A percentile compares a stretch with the other conserved stretches of the same genome.
These are phyloP conservation scores for Monilinia fructigena DNA, from an alignment of 2,329 filamentous ascomycete species.

Conservation along the genomic window DNA sequence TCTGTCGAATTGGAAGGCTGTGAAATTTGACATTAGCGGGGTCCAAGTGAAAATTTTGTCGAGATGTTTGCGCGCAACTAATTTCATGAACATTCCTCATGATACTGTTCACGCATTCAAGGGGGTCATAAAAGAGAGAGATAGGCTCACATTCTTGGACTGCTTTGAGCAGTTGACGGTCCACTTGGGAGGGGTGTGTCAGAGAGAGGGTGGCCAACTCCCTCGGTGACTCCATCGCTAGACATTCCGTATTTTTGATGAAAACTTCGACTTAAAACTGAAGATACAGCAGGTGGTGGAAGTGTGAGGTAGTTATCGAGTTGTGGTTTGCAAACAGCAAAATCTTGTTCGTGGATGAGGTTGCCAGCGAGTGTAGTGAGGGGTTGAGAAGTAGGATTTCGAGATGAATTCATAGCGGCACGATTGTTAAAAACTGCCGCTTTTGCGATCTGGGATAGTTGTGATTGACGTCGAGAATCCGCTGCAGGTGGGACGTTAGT, in stretches of 20 bases:
- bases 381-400: slow-evolving; percentile 15
- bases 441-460: slow-evolving; percentile 21
- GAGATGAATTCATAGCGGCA: slow-evolving; percentile 11
- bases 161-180: slow-evolving; percentile 37
- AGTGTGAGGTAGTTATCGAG: slow-evolving; percentile 12
- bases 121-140: not conserved
- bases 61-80: slow-evolving; percentile 12
- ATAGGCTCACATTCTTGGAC: slow-evolving; percentile 39
- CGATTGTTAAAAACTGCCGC: slow-evolving; percentile 20
- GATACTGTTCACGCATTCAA: not conserved
- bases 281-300: slow-evolving; percentile 13
- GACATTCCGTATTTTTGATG: slow-evolving; percentile 17
- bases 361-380: slow-evolving; percentile 15
- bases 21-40: slow-evolving; percentile 1
- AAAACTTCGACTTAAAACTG: not conserved
- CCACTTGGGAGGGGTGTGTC: slow-evolving; percentile 33
- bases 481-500: slow-evolving; percentile 17
- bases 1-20: slow-evolving; percentile 67
- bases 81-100: not conserved
- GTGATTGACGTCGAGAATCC: slow-evolving; percentile 24
- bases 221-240: slow-evolving; percentile 21
- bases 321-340: slow-evolving; percentile 19
- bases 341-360: slow-evolving; percentile 12
- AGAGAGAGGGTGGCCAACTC: slow-evolving; percentile 27
- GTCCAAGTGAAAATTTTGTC: slow-evolving; percentile 4